A percentile compares a stretch with the other conserved stretches of the same genome.
Conservation (phyloP, 345 rosid species). For the Dimocarpus longan region DNA sequence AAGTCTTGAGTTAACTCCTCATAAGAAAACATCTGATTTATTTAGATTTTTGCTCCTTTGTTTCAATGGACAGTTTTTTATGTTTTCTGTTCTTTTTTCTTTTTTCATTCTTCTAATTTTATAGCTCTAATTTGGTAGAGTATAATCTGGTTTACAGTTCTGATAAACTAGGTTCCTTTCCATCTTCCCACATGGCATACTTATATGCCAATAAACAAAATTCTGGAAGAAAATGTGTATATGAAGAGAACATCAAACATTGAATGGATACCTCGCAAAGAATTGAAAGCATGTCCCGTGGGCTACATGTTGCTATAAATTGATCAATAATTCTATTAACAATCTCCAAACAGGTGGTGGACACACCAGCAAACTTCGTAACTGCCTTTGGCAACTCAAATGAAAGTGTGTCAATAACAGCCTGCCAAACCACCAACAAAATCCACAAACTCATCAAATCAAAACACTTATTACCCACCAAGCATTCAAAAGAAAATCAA, state of each 20-base stretch:
- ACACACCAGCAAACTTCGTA: constrained; percentile 59
- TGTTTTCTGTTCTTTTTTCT: not conserved
- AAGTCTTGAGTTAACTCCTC: not conserved
- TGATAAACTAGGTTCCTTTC: not conserved
- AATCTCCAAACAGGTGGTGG: constrained; percentile 49
- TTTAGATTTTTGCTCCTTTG: not conserved
- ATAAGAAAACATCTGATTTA: not conserved
- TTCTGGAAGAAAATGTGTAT: not conserved
- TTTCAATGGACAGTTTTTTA: not conserved
- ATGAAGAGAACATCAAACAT: constrained; percentile 8
- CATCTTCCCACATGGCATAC: not conserved
- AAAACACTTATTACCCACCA: not conserved
- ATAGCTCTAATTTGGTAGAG: not conserved
- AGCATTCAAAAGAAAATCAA: not conserved
- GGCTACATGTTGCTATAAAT: constrained; percentile 59
- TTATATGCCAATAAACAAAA: not conserved
- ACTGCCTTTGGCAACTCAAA: constrained; percentile 73
- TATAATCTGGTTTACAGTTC: not conserved
- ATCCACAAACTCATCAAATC: constrained; percentile 9
- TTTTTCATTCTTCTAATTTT: not conserved
- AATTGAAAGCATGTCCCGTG: constrained; percentile 84
- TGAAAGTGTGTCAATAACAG: constrained; percentile 61
- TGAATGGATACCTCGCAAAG: constrained; percentile 68
- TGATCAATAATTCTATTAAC: constrained; percentile 50
- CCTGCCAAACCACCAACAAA: constrained; percentile 42